phyloP scores from a whole-genome alignment of 345 rosid genomes.

The Pseudoturritis turrita region DNA sequence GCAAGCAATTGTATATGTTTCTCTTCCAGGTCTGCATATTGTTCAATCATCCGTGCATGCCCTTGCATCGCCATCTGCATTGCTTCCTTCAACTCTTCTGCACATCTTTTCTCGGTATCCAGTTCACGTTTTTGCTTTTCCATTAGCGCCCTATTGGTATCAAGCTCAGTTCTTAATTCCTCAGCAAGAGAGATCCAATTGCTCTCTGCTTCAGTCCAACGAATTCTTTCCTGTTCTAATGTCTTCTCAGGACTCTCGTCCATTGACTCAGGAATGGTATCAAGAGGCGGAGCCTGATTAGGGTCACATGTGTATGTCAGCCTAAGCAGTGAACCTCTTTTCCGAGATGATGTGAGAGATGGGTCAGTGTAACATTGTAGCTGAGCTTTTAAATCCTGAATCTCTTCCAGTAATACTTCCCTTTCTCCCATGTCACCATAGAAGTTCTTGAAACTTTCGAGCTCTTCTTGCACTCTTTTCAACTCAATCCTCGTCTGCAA shows the following conservation, averaged over 20 bases:
- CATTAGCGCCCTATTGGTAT: constrained; percentile 50
- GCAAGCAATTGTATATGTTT: constrained; percentile 88
- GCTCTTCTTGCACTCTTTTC: constrained; percentile 75
- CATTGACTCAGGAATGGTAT: constrained; percentile 51
- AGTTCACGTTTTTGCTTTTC: constrained; percentile 69
- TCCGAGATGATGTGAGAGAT: constrained; percentile 49
- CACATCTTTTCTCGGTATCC: constrained; percentile 75
- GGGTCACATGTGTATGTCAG: constrained; percentile 61
- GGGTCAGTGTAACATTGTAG: constrained; percentile 72
- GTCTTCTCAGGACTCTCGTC: constrained; percentile 55
- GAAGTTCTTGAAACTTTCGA: constrained; percentile 72
- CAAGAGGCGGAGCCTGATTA: constrained; percentile 38
- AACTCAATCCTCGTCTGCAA: constrained; percentile 65
- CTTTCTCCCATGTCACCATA: constrained; percentile 76
- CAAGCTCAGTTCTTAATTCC: constrained; percentile 79
- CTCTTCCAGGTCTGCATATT: constrained; percentile 93
- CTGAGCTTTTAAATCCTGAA: constrained; percentile 84
- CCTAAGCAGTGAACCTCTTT: constrained; percentile 45
- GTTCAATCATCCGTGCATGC: constrained; percentile 94
- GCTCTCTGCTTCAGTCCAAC: constrained; percentile 81
- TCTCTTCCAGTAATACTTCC: constrained; percentile 89
- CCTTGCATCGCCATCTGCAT: constrained; percentile 97
- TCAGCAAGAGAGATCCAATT: constrained; percentile 90
- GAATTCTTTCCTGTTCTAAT: constrained; percentile 55
- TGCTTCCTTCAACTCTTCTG: constrained; percentile 82